Evolutionary conservation across 176 grass and related monocot species (phyloP).

Genomic region (Microstegium vimineum): DNA sequence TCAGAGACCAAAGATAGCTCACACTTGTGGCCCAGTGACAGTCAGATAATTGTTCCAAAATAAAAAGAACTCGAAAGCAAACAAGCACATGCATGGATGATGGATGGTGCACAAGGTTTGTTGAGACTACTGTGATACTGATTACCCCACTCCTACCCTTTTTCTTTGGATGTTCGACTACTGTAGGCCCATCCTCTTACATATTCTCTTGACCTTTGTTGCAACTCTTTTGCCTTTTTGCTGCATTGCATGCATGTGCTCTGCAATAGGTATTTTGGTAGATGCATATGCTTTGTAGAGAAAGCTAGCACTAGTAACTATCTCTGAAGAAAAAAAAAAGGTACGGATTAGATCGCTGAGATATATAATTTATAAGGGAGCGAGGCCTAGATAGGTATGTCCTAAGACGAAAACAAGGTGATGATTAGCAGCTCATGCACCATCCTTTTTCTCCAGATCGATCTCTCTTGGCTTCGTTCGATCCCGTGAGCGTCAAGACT

Average conservation of each 20-base stretch:
- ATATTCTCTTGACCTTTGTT: constrained; percentile 1
- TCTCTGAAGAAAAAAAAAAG: not conserved
- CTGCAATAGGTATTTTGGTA: too few relatives aligned
- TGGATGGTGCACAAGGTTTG: constrained; percentile 1
- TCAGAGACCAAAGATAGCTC: not conserved
- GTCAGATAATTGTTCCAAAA: not conserved
- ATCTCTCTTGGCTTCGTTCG: not conserved
- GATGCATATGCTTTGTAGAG: too few relatives aligned
- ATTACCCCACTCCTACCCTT: not conserved
- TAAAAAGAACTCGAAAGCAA: not conserved
- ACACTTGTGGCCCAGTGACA: not conserved
- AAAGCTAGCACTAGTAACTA: not conserved
- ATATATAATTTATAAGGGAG: too few relatives aligned
- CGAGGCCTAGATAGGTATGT: too few relatives aligned
- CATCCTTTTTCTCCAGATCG: not conserved
- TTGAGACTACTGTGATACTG: not conserved
- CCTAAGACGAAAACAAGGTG: not conserved
- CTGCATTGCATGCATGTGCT: not conserved
- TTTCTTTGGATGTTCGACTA: not conserved
- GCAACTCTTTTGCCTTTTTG: constrained; percentile 12
- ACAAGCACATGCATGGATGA: not conserved
- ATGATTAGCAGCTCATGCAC: constrained; percentile 19
- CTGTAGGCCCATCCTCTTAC: not conserved
- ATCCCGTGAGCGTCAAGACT: constrained; percentile 27
- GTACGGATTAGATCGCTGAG: not conserved